Evolutionary conservation across 495 filamentous ascomycete genomes (phyloP).

Genomic region (Hypoxylon rickii): DNA sequence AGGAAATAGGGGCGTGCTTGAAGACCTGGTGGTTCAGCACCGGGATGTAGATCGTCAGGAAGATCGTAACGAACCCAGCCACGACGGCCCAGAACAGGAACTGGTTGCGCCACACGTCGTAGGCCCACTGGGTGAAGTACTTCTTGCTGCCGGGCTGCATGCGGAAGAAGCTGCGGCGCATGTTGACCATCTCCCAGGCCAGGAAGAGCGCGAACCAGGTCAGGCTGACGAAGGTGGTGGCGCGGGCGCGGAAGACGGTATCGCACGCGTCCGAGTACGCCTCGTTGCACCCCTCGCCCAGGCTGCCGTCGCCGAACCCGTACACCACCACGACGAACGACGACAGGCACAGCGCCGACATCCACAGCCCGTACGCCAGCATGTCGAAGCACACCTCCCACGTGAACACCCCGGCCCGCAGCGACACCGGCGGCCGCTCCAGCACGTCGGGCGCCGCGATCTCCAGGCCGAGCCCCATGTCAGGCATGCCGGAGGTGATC

Average conservation of each 20-base stretch:
- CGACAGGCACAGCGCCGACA: constrained; percentile 67
- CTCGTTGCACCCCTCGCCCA: constrained; percentile 67
- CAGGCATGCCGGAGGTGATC: constrained; percentile 72
- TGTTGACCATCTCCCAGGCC: constrained; percentile 74
- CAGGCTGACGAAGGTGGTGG: constrained; percentile 71
- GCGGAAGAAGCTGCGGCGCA: constrained; percentile 69
- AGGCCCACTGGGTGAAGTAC: constrained; percentile 54
- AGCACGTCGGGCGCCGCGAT: constrained; percentile 68
- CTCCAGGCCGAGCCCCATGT: constrained; percentile 78
- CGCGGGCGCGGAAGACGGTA: constrained; percentile 71
- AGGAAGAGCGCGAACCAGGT: constrained; percentile 78
- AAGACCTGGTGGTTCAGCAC: constrained; percentile 71
- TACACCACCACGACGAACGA: constrained; percentile 70
- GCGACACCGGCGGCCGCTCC: constrained; percentile 64
- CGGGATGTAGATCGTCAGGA: constrained; percentile 74
- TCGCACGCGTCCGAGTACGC: constrained; percentile 59
- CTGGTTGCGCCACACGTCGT: constrained; percentile 70
- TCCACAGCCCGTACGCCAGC: constrained; percentile 71
- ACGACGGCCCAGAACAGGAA: constrained; percentile 74
- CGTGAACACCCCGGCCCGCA: constrained; percentile 72
- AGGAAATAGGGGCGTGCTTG: constrained; percentile 70
- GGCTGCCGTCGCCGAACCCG: constrained; percentile 67
- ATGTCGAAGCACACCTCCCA: constrained; percentile 70
- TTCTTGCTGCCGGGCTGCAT: constrained; percentile 62
- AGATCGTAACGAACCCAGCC: constrained; percentile 70